These are phyloP conservation scores for Trichosporon ovoides DNA, from an alignment of 1,284 basidiomycete species.

Conservation along the genomic window DNA sequence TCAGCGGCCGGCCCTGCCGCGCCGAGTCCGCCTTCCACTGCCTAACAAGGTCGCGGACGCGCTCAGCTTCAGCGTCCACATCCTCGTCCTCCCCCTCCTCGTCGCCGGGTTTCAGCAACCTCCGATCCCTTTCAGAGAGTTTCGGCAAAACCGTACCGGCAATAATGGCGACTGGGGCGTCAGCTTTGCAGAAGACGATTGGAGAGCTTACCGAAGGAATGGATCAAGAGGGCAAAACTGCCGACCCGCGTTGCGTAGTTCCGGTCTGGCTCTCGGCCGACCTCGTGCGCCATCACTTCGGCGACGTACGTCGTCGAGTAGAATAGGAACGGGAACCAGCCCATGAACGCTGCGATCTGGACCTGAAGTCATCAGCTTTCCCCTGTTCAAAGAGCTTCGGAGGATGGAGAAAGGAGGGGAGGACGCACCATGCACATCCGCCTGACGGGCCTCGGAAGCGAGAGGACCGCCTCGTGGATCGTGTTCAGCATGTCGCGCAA, in stretches of 20 bases:
- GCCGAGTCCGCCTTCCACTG: constrained; percentile 77
- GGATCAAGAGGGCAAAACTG: constrained; percentile 81
- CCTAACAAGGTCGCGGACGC: constrained; percentile 62
- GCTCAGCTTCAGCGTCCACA: constrained; percentile 60
- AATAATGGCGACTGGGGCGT: constrained; percentile 56
- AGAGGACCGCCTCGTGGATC: constrained; percentile 66
- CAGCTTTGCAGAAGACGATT: neutral
- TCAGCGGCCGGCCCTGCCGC: constrained; percentile 62
- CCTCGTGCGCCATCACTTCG: constrained; percentile 79
- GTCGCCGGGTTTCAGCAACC: constrained; percentile 59
- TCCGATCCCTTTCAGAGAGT: constrained; percentile 69
- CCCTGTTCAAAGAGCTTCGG: neutral
- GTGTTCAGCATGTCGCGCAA: constrained; percentile 63
- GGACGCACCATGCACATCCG: constrained; percentile 73
- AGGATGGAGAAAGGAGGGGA: too few species aligned
- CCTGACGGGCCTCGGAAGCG: constrained; percentile 73
- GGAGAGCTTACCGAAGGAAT: constrained; percentile 67
- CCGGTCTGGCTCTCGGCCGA: constrained; percentile 63
- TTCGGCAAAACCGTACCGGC: constrained; percentile 78
- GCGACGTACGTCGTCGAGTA: constrained; percentile 91
- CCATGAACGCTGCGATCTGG: constrained; percentile 51
- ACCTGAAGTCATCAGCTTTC: constrained; percentile 26
- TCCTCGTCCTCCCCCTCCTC: constrained; percentile 53
- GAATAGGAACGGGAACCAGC: constrained; percentile 89
- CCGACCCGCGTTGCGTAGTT: constrained; percentile 79